Base-by-base conservation (phyloP, 2,329 filamentous ascomycete genomes). In the Metarhizium guizhouense region DNA sequence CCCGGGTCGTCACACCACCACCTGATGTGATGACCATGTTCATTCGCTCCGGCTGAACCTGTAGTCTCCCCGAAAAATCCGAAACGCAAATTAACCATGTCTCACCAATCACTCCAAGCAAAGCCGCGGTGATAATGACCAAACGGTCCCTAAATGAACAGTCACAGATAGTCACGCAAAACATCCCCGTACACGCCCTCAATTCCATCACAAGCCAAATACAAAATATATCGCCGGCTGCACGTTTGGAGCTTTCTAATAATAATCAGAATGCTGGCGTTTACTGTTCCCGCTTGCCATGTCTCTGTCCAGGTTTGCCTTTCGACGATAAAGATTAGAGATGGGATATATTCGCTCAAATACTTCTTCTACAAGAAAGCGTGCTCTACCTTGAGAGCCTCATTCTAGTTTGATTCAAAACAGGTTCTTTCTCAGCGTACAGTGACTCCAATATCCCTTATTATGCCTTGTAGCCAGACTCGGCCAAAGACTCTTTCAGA, bases 401-500 rank as follows among this genome's bases (percentile, higher is more conserved):
- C 25, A 18, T 48, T 48, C 45, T 48, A 11, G 11, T 48, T 11
- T 30, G 45, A 48, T 48, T 2, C 45, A 48, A 48, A 48, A 29
- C 20, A 11, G 8, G 6, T 30, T 48, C 20, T 16, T 29, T 30
- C 10, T 48, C 36, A 32, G 40, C 50, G 32, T 16, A 48, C 14
- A 49, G 8, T 32, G 40, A 7, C 16, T 16, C 13, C 42, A n/a
- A 3, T 11, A 16, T 20, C 10, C n/a, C 29, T n/a, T 34, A 7
- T 52, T 42, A 64, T 60, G 78, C 79, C 61, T 76, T 74, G 61
- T 83, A 83, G 53, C 90, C 90, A 55, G 84, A 86, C 72, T 95
- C 92, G 1, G 76, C 70, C 60, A 97, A 74, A 8, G 86, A 84
- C 55, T 85, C 82, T 74, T 87, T 85, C 63, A 99, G 73, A 48